These are phyloP conservation scores for Discostella stelligera DNA, from an alignment of 352 stramenopile genomes.

Conservation along the genomic window DNA sequence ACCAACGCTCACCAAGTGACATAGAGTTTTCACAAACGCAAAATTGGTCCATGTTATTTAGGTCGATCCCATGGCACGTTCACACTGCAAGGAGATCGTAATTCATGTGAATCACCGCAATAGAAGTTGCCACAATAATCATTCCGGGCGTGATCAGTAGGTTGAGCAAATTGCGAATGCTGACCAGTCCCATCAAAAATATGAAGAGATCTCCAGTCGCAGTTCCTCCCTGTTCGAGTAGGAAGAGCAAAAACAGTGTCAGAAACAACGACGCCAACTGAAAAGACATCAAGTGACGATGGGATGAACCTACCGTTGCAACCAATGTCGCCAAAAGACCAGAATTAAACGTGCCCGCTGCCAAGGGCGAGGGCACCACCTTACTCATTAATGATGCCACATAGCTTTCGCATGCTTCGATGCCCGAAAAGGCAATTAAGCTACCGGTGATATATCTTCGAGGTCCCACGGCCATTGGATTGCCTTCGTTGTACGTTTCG, in stretches of 20 bases:
- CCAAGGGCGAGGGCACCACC: slow-evolving; percentile 41
- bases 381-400: slow-evolving; percentile 47
- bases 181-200: slow-evolving; percentile 31
- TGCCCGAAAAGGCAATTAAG: slow-evolving; percentile 37
- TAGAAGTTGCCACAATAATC: slow-evolving; percentile 20
- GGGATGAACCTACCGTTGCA: slow-evolving; percentile 1
- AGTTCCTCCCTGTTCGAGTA: background rate
- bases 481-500: slow-evolving; percentile 38
- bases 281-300: background rate
- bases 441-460: slow-evolving; percentile 34
- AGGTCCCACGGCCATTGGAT: slow-evolving; percentile 14
- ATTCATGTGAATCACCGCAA: slow-evolving; percentile 22
- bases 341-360: slow-evolving; percentile 48
- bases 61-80: background rate
- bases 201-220: slow-evolving; percentile 39
- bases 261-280: background rate
- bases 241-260: background rate
- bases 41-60: too few species aligned
- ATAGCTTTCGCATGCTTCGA: slow-evolving; percentile 44
- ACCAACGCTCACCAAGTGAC: too few species aligned
- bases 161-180: slow-evolving; percentile 39
- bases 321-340: slow-evolving; percentile 30
- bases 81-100: slow-evolving; percentile 12
- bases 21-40: too few species aligned
- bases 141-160: slow-evolving; percentile 29